These are phyloP conservation scores for Scytalidium sp. DNA, from an alignment of 2,329 filamentous ascomycete species.

Conservation along the genomic window DNA sequence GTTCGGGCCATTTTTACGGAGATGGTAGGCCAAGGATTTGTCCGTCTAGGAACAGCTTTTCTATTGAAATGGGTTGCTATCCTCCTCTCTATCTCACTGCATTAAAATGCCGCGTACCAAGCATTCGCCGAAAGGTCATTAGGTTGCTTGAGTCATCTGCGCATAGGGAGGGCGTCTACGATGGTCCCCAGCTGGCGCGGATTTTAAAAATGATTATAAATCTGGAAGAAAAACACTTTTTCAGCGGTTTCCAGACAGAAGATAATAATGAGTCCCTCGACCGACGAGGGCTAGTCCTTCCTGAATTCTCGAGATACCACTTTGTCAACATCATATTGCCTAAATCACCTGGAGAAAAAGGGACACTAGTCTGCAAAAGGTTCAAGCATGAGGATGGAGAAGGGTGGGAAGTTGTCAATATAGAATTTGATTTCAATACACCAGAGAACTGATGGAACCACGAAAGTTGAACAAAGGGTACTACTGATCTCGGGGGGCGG, in stretches of 20 bases:
- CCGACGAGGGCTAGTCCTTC: background rate
- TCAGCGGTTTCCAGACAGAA: background rate
- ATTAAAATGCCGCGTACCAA: constrained; percentile 57
- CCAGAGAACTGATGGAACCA: background rate
- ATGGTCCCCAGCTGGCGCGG: constrained; percentile 23
- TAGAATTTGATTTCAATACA: background rate
- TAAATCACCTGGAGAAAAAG: background rate
- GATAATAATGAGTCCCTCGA: background rate
- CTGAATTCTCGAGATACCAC: background rate
- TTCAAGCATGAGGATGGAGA: constrained; percentile 73
- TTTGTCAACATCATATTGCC: background rate
- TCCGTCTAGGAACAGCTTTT: background rate
- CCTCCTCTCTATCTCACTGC: constrained; percentile 61
- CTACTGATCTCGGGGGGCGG: too few relatives aligned
- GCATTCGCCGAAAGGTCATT: constrained; percentile 56
- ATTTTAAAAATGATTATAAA: background rate
- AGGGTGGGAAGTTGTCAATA: constrained; percentile 55
- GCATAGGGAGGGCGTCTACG: constrained; percentile 64
- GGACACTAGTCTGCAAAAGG: constrained; percentile 63
- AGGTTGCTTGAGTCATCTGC: constrained; percentile 55
- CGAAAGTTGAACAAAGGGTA: too few relatives aligned
- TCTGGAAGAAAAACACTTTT: background rate
- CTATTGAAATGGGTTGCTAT: constrained; percentile 45
- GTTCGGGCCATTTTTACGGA: background rate
- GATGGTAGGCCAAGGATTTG: background rate